Evolutionary conservation across 768 basidiomycete species (phyloP), one percentile per base, ranked within the genome.

Genomic region (Xerocomellus chrysenteron): DNA sequence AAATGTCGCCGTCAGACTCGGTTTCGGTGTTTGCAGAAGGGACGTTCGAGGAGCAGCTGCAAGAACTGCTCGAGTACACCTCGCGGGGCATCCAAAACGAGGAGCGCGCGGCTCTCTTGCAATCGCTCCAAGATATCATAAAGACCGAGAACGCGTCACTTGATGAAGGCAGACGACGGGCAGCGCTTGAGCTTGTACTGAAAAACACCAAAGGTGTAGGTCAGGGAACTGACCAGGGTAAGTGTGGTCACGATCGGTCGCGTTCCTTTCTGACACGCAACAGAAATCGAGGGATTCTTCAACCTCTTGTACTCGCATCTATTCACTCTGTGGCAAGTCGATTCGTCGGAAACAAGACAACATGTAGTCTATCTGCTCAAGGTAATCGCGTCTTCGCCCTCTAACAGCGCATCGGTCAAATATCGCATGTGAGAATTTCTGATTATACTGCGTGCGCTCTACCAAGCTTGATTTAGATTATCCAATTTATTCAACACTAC

Each of bases 261-360:
- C 39, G n/a, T 50, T 32, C 21, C 16, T 19, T 59, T 37, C 37
- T 65, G 6, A 65, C 40, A 32, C 51, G 33, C 21, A 42, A 24
- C 68, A 90, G 88, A 94, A 74, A 84, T 85, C 59, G 90, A 93
- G 74, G 92, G 92, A 19, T 93, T 92, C 72, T 93, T 92, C 79
- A 92, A 92, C 71, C 79, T 93, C 35, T 68, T 93, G 42, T 87
- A 82, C 65, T 81, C 90, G 3, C 89, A 92, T 73, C 67, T 92
- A 39, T 80, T 89, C 60, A 71, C 80, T 11, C 74, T 89, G 26
- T 86, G 82, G 72, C 72, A 82, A 8, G 57, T 74, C 46, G 79
- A 82, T 54, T 80, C 84, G 6, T 68, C 81, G 17, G 84, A 87
- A 69, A 77, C 76, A n/a, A 82, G 75, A 64, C 69, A 77, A 50